Conservation (phyloP, 2,329 filamentous ascomycete genomes). For the Ophiostoma sp. region DNA sequence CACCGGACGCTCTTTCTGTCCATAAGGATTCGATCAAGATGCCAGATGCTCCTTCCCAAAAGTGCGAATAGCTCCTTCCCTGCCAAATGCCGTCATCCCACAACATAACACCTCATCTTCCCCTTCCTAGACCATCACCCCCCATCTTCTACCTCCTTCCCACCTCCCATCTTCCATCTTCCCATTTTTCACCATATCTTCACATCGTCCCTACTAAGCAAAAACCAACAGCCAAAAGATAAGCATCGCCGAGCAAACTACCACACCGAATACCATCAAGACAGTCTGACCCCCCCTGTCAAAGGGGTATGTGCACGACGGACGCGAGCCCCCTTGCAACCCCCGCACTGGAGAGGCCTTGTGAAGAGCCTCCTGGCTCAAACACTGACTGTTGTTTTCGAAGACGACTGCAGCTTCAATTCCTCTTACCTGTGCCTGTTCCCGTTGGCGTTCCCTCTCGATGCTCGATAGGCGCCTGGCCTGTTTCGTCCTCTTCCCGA, state of each 20-base stretch:
- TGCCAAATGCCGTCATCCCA: neutral
- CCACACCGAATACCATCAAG: neutral
- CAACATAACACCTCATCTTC: neutral
- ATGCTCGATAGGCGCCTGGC: conserved; percentile 1
- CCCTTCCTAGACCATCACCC: neutral
- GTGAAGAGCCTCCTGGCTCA: conserved; percentile 8
- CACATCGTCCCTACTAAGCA: neutral
- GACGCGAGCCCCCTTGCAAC: neutral
- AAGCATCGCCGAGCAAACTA: conserved; percentile 1
- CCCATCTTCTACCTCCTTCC: neutral
- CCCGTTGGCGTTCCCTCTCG: neutral
- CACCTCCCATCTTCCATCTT: neutral
- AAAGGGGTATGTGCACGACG: neutral
- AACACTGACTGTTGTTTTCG: neutral
- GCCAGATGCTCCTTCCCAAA: neutral
- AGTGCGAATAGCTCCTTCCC: neutral
- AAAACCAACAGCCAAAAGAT: neutral
- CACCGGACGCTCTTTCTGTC: neutral
- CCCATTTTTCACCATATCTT: neutral
- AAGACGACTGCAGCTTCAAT: neutral
- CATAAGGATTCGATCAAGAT: neutral
- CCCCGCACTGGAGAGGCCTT: neutral
- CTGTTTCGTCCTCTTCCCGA: neutral
- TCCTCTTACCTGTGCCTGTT: neutral
- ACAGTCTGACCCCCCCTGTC: neutral